phyloP scores from a whole-genome alignment of 257 asterid species.

The Lycium barbarum region DNA sequence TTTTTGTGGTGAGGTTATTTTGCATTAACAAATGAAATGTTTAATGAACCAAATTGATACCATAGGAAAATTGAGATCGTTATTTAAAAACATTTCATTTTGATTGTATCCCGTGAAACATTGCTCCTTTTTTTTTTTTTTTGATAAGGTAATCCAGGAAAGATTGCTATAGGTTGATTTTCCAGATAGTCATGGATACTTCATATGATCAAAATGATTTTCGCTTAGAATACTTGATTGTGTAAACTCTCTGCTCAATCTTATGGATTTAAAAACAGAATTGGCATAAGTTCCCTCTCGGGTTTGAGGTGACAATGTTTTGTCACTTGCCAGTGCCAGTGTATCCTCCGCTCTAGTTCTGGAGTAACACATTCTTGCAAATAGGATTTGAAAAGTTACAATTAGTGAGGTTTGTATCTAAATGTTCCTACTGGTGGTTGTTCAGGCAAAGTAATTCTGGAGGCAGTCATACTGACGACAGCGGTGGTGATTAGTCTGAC shows the following conservation, averaged over 20 bases:
- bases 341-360: not conserved
- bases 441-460: slow-evolving; percentile 59
- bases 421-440: not conserved
- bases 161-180: not conserved
- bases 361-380: not conserved
- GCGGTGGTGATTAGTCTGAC: slow-evolving; percentile 65
- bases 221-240: not conserved
- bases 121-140: not conserved
- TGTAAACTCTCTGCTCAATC: not conserved
- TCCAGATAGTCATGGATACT: not conserved
- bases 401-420: not conserved
- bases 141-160: not conserved
- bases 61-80: not conserved
- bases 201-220: not conserved
- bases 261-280: not conserved
- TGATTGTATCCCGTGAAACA: not conserved
- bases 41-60: not conserved
- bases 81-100: not conserved
- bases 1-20: not conserved
- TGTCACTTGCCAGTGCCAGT: not conserved
- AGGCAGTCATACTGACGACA: slow-evolving; percentile 55
- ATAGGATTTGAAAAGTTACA: not conserved
- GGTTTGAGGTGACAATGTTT: not conserved
- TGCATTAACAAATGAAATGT: not conserved
- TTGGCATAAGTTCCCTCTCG: not conserved